Base-by-base conservation (phyloP, 1,284 basidiomycete species). In the Naganishia sp. region DNA sequence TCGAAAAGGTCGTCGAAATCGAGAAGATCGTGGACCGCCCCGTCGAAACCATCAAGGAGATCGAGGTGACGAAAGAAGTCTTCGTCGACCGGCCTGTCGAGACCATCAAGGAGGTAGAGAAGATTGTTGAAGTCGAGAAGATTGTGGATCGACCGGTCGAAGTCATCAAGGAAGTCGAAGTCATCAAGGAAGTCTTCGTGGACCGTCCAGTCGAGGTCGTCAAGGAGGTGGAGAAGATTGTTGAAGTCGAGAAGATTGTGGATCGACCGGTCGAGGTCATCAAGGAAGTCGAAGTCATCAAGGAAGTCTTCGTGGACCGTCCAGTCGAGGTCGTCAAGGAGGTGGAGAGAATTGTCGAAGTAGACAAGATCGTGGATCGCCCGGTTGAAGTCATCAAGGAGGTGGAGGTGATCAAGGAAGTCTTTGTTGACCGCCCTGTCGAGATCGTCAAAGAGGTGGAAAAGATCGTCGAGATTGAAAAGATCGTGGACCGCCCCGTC, bases 321-420 rank as follows among this genome's bases (percentile, higher is more conserved):
- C 71, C 67, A 6, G 68, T 73, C n/a, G 67, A 71, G 47, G 51
- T 62, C 43, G 54, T 61, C 57, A 28, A 72, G 72, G 63, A 72
- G 2, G 71, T 77, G 43, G 69, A 70, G 39, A 72, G 72, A 50
- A 68, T 72, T 69, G 70, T 72, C 42, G 64, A 65, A 23, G 76
- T 81, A 49, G 77, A 80, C 56, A 75, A 74, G 66, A 73, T 76
- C 18, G 45, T 47, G 3, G 61, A n/a, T n/a, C n/a, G n/a, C n/a
- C 62, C 58, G 6, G 70, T 72, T 7, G 69, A 72, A 52, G 66
- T 70, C 0, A 67, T 72, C 53, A 71, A 71, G 21, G 71, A 78
- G 72, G 69, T 46, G 23, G 46, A 17, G 35, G n/a, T n/a, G n/a
- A 15, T 64, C 28, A 71, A 74, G 41, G 58, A 28, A 28, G 28